Percentiles rank a stretch among this genome's conserved stretches.
phyloP scores from a whole-genome alignment of 2,329 filamentous ascomycete species.

The Monosporascus sp. region DNA sequence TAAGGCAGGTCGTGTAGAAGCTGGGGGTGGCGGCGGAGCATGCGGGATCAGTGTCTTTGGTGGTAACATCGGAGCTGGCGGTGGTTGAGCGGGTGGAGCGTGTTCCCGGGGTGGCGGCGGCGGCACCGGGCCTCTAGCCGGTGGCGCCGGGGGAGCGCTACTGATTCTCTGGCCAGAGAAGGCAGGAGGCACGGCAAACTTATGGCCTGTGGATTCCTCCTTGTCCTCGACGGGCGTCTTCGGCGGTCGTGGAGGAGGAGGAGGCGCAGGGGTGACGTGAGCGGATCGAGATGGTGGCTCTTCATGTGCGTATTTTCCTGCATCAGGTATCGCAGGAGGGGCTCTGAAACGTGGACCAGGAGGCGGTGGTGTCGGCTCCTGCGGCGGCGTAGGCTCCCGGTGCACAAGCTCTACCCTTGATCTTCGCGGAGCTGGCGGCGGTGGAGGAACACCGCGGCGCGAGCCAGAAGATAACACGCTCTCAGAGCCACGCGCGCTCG shows the following conservation, averaged over 20 bases:
- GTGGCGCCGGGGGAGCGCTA: slow-evolving; percentile 68
- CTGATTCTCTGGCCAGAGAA: slow-evolving; percentile 59
- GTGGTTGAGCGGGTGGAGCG: slow-evolving; percentile 30
- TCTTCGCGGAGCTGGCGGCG: slow-evolving; percentile 57
- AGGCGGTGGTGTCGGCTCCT: slow-evolving; percentile 64
- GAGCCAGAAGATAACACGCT: slow-evolving; percentile 30
- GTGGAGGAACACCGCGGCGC: slow-evolving; percentile 42
- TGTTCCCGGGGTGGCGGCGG: slow-evolving; percentile 58
- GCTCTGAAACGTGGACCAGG: slow-evolving; percentile 72
- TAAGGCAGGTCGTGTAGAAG: slow-evolving; percentile 52
- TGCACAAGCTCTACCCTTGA: slow-evolving; percentile 42
- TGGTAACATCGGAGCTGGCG: slow-evolving; percentile 30
- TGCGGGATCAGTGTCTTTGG: slow-evolving; percentile 30
- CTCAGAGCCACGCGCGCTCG: slow-evolving; percentile 22
- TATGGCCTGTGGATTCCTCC: slow-evolving; percentile 45
- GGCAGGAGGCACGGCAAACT: slow-evolving; percentile 73
- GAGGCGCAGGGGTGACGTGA: slow-evolving; percentile 51
- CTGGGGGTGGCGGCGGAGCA: slow-evolving; percentile 26
- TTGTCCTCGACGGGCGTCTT: slow-evolving; percentile 67
- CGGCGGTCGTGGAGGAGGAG: slow-evolving; percentile 62
- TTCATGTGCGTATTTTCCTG: slow-evolving; percentile 72
- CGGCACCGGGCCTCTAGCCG: slow-evolving; percentile 64
- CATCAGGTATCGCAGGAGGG: slow-evolving; percentile 83
- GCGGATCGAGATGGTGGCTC: slow-evolving; percentile 38
- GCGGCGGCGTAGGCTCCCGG: slow-evolving; percentile 52